Evolutionary conservation across 2,329 filamentous ascomycete genomes (phyloP).

Genomic region (Neopestalotiopsis sp.): DNA sequence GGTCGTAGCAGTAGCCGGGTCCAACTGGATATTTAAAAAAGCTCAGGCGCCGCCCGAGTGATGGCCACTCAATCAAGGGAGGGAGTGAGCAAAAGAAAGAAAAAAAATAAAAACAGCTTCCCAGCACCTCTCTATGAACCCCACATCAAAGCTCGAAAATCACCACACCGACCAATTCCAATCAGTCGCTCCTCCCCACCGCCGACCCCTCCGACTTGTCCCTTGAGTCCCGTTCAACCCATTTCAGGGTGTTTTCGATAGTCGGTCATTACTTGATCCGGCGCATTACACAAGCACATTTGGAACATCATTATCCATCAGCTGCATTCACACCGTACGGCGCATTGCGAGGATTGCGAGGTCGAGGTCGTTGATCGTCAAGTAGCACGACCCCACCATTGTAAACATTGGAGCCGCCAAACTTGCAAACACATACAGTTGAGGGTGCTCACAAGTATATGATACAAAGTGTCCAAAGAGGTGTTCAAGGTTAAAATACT

Average conservation of each 20-base stretch:
- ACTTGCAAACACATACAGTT: neutral
- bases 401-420: neutral
- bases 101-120: neutral
- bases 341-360: neutral
- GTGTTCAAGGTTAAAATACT: neutral
- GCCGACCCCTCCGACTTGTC: neutral
- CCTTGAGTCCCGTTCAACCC: neutral
- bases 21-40: constrained; percentile 19
- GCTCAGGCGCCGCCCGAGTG: constrained; percentile 17
- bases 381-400: constrained; percentile 1
- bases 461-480: neutral
- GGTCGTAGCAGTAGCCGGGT: neutral
- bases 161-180: neutral
- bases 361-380: neutral
- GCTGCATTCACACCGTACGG: neutral
- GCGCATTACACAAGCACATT: neutral
- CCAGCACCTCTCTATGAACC: neutral
- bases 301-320: neutral
- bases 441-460: neutral
- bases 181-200: neutral
- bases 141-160: constrained; percentile 6
- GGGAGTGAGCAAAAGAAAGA: neutral
- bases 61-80: neutral
- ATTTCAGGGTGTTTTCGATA: neutral
- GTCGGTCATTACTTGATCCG: constrained; percentile 4